Conservation (phyloP, 257 asterid species). For the Solanum corneliomulleri region DNA sequence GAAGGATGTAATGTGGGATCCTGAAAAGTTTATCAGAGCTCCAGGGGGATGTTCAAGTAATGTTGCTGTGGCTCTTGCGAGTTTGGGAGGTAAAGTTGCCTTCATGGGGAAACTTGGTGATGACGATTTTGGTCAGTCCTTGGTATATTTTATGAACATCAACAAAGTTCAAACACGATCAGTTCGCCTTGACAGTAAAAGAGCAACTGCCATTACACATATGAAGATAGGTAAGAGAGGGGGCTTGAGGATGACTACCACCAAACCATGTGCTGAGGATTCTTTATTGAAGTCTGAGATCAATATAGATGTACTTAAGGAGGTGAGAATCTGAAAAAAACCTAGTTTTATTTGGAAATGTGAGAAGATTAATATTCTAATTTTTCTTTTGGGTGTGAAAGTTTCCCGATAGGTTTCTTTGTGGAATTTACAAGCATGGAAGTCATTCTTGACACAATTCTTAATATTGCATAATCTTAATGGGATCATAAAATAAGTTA, state of each 20-base stretch:
- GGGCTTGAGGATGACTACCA: constrained; percentile 49
- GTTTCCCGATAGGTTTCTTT: neutral
- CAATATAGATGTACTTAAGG: constrained; percentile 78
- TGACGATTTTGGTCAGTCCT: constrained; percentile 68
- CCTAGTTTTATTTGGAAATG: neutral
- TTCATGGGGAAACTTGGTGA: constrained; percentile 96
- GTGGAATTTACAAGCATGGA: neutral
- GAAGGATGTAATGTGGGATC: constrained; percentile 62
- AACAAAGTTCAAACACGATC: constrained; percentile 82
- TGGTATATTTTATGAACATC: constrained; percentile 47
- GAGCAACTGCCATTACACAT: constrained; percentile 45
- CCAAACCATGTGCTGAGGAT: constrained; percentile 78
- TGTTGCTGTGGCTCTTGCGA: constrained; percentile 83
- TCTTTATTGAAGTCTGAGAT: constrained; percentile 66
- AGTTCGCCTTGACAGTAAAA: constrained; percentile 46
- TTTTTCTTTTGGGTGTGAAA: neutral
- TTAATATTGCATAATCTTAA: neutral
- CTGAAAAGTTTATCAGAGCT: constrained; percentile 79
- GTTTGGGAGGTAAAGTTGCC: constrained; percentile 91
- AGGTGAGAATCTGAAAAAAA: constrained; percentile 34
- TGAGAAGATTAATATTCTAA: neutral
- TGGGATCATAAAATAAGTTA: neutral
- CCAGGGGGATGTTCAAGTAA: constrained; percentile 82
- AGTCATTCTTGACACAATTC: neutral
- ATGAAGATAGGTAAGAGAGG: constrained; percentile 76